Evolutionary conservation across 225 moss, liverwort and hornwort species (phyloP).

Genomic region (Neckera pumila): DNA sequence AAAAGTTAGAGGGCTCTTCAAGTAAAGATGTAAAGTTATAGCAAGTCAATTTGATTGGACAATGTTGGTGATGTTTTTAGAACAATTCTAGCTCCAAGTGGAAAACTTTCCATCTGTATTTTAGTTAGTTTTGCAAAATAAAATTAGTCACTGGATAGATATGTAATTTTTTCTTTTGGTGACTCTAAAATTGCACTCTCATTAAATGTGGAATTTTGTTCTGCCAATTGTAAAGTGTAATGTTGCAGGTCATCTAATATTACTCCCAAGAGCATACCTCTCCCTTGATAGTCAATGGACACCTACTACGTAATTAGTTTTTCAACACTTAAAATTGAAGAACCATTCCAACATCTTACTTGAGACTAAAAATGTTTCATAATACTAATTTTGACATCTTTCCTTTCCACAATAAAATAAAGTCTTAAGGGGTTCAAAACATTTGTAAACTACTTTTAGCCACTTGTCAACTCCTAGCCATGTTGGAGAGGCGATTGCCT

Average conservation of each 20-base stretch:
- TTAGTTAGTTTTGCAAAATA: not conserved
- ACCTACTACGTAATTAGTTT: too few species aligned
- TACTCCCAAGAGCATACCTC: fast-evolving
- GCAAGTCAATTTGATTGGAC: not conserved
- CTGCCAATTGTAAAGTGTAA: not conserved
- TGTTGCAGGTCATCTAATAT: not conserved
- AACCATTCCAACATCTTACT: not conserved
- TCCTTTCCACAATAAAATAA: too few species aligned
- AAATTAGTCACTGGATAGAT: not conserved
- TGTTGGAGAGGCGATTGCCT: too few species aligned
- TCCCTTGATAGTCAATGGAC: fast-evolving
- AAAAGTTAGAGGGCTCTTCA: too few species aligned
- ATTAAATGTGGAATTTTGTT: not conserved
- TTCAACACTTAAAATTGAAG: not conserved
- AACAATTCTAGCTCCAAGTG: not conserved
- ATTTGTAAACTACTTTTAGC: too few species aligned
- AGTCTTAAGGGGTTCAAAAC: too few species aligned
- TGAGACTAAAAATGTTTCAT: not conserved
- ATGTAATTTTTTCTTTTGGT: not conserved
- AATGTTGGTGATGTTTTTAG: not conserved
- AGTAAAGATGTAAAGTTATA: not conserved
- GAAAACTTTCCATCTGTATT: too few species aligned
- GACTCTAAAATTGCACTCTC: not conserved
- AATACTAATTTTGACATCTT: too few species aligned
- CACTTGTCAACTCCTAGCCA: too few species aligned